Evolutionary conservation across 2,329 filamentous ascomycete genomes (phyloP).

Genomic region (Mycogone perniciosa): DNA sequence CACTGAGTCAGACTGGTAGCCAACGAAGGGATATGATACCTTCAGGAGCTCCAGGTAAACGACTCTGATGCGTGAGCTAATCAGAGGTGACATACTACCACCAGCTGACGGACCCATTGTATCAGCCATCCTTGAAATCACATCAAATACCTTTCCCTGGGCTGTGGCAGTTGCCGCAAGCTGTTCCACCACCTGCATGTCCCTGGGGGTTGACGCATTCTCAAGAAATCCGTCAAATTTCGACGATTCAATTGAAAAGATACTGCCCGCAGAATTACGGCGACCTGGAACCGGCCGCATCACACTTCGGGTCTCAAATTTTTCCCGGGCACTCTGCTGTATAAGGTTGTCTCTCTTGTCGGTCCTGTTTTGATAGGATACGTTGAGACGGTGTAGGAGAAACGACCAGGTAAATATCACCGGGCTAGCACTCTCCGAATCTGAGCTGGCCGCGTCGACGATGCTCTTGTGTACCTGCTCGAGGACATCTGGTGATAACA

Average conservation of each 20-base stretch:
- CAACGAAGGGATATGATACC: slow-evolving; percentile 57
- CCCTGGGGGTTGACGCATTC: slow-evolving; percentile 43
- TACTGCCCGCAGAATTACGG: slow-evolving; percentile 55
- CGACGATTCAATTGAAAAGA: slow-evolving; percentile 55
- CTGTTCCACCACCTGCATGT: slow-evolving; percentile 44
- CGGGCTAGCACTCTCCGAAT: slow-evolving; percentile 60
- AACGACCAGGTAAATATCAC: slow-evolving; percentile 77
- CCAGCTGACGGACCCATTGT: slow-evolving; percentile 39
- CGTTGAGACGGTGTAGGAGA: slow-evolving; percentile 63
- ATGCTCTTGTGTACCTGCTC: slow-evolving; percentile 68
- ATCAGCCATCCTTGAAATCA: slow-evolving; percentile 45
- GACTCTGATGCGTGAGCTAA: slow-evolving; percentile 57
- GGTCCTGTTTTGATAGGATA: slow-evolving; percentile 54
- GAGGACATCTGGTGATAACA: slow-evolving; percentile 64
- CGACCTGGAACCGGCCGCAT: slow-evolving; percentile 36
- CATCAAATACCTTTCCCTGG: slow-evolving; percentile 46
- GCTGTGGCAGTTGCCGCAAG: slow-evolving; percentile 45
- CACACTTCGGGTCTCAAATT: slow-evolving; percentile 44
- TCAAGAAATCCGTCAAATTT: slow-evolving; percentile 54
- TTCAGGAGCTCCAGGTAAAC: slow-evolving; percentile 66
- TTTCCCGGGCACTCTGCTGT: slow-evolving; percentile 52
- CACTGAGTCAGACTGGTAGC: slow-evolving; percentile 68
- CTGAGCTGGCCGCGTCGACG: slow-evolving; percentile 48
- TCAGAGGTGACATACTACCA: slow-evolving; percentile 45
- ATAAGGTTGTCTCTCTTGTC: slow-evolving; percentile 54